These are phyloP conservation scores for Orbilia quercus DNA, from an alignment of 2,329 filamentous ascomycete species.

Conservation along the genomic window DNA sequence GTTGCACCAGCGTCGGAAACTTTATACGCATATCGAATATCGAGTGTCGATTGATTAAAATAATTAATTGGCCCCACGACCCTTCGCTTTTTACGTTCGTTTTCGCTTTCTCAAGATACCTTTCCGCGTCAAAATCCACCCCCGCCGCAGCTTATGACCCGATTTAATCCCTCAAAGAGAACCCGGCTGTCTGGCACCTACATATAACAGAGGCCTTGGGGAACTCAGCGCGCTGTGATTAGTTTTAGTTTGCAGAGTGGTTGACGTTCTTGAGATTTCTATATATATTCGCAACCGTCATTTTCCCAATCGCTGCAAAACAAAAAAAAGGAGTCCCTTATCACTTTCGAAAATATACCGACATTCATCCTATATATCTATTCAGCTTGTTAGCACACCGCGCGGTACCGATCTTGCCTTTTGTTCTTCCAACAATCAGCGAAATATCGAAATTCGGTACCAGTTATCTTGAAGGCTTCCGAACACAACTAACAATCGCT, in stretches of 20 bases:
- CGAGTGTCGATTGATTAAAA: not conserved
- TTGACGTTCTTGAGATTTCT: conserved; percentile 4
- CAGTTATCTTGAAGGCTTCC: not conserved
- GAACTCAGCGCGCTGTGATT: conserved; percentile 7
- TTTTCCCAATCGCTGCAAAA: no score
- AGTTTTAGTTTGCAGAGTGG: conserved; percentile 16
- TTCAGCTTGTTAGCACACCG: not conserved
- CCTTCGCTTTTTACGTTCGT: not conserved
- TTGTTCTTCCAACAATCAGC: not conserved
- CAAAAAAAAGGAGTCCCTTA: no score
- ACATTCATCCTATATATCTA: conserved; percentile 6
- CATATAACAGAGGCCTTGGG: conserved; percentile 19
- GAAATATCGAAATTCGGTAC: conserved; percentile 22
- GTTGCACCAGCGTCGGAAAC: conserved; percentile 31
- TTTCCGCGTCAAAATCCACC: conserved; percentile 28
- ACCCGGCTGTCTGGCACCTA: conserved; percentile 18
- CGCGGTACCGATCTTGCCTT: not conserved
- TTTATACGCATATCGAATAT: conserved; percentile 40
- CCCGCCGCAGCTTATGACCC: conserved; percentile 16
- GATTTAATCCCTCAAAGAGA: conserved; percentile 47
- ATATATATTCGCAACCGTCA: no score
- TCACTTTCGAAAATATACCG: not conserved
- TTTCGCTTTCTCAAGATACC: conserved; percentile 21
- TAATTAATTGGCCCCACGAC: not conserved
- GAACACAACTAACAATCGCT: conserved; percentile 21